Base-by-base conservation (phyloP, 148 eudicot genomes). In the Vaccinium vitisidaea region DNA sequence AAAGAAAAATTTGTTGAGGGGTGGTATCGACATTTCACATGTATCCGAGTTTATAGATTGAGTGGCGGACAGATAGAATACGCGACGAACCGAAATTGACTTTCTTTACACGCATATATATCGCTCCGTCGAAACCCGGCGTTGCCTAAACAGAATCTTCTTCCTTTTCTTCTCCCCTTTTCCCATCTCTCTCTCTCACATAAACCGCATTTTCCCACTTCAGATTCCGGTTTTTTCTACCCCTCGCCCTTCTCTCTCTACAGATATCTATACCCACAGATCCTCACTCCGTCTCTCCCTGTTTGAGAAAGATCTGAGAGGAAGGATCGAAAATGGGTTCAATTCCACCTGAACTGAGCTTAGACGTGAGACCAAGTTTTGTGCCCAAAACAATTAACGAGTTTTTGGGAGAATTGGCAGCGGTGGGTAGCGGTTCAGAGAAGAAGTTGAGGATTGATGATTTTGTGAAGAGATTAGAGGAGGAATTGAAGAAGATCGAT, bases 401-500 rank as follows among this genome's bases (percentile, higher is more conserved):
- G 2, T 87, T 91, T 79, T 25, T 93, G 1, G 67, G 69, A 1
- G 88, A 92, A 43, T 83, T 91, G 65, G 87, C 90, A 0, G 67
- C 39, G 87, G 89, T 92, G 84, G 78, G 74, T 14, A 82, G 86
- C 84, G 84, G 77, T 5, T 80, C 89, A 0, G 88, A 90, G 77
- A 92, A 85, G 85, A 39, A 86, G 8, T 6, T 75, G n/a, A 89
- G 83, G 85, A 67, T 92, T 7, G 91, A 95, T 71, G 89, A 87
- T 43, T 92, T 90, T 89, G 78, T 91, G 8, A 70, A 43, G 30
- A 84, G 89, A 65, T 90, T 95, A 8, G 90, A 93, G 61, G 89
- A 88, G 11, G 98, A 95, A 86, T 79, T 88, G 85, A 84, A 79
- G 39, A 92, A 92, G 90, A 93, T 95, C 89, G 89, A 88, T 58